These are phyloP conservation scores for Canavalia gladiata DNA, from an alignment of 306 rosid species.

Conservation along the genomic window DNA sequence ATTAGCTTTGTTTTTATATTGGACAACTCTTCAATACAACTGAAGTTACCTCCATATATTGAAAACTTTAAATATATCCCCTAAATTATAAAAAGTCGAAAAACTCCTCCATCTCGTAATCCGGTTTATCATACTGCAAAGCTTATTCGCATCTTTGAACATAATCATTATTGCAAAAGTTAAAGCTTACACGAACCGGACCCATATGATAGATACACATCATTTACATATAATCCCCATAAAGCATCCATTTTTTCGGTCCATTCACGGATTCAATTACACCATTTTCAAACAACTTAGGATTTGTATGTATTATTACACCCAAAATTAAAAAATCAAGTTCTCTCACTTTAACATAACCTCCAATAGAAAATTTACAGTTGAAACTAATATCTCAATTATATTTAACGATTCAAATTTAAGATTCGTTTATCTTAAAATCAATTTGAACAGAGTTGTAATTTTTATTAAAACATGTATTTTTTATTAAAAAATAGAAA, in stretches of 20 bases:
- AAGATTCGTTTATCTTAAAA: too few species aligned
- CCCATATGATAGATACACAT: background rate
- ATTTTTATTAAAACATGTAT: too few species aligned
- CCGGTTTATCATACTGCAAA: background rate
- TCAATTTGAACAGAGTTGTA: too few species aligned
- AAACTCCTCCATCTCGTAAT: background rate
- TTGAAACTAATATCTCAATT: too few species aligned
- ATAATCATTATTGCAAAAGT: background rate
- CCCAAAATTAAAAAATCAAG: too few species aligned
- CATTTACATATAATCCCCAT: background rate
- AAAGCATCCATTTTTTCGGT: background rate
- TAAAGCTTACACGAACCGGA: background rate
- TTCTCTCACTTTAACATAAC: too few species aligned
- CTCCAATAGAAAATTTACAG: too few species aligned
- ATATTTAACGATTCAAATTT: too few species aligned
- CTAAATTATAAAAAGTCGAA: background rate
- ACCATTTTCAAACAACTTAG: background rate
- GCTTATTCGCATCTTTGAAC: background rate
- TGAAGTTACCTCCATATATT: background rate
- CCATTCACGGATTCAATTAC: conserved; percentile 2
- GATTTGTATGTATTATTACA: too few species aligned
- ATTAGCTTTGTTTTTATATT: background rate
- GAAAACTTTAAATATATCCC: background rate
- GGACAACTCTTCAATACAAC: background rate
- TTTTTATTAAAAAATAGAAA: too few species aligned